These are phyloP conservation scores for Eucalyptus grandis DNA, from an alignment of 345 rosid species.

Conservation along the genomic window DNA sequence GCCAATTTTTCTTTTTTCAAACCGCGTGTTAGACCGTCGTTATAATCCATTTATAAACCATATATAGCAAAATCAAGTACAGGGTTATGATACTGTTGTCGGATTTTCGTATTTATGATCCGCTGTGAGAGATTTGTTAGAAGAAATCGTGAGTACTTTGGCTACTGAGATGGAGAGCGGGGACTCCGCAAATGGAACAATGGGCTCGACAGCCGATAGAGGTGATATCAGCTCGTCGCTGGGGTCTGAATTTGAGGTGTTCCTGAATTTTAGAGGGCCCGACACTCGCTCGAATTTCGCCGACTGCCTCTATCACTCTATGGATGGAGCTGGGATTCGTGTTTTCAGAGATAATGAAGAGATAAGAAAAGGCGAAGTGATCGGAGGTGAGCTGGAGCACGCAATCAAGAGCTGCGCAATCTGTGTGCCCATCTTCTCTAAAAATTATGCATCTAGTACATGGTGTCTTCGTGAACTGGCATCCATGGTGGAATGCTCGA, in stretches of 20 bases:
- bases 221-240: background rate
- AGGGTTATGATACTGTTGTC: background rate
- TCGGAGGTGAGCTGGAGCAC: background rate
- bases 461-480: background rate
- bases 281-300: background rate
- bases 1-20: background rate
- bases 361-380: background rate
- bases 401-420: background rate
- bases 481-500: background rate
- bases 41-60: background rate
- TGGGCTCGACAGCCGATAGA: background rate
- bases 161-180: background rate
- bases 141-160: background rate
- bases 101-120: background rate
- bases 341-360: background rate
- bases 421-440: background rate
- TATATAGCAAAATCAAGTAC: background rate
- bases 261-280: background rate
- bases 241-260: background rate
- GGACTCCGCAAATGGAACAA: background rate
- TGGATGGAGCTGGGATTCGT: background rate
- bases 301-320: background rate
- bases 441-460: background rate
- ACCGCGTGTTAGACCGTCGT: background rate
- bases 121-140: background rate